phyloP scores from a whole-genome alignment of 192 early-diverging fungal species.

The Coemansia sp. region DNA sequence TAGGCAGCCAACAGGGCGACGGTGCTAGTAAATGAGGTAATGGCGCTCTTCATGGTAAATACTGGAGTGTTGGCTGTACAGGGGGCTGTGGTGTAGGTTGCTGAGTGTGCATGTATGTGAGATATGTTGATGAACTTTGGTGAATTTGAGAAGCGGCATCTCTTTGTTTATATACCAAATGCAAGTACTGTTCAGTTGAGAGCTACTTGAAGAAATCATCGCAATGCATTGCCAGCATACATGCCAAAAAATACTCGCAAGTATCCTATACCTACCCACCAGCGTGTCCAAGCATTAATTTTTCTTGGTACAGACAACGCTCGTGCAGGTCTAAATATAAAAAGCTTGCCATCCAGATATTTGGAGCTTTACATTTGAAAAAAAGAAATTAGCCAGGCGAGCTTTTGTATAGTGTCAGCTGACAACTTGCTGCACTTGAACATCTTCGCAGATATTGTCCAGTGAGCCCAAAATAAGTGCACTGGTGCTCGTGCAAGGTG shows the following conservation, averaged over 20 bases:
- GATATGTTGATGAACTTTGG: not conserved
- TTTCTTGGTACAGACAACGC: not conserved
- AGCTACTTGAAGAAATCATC: not conserved
- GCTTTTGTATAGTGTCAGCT: not conserved
- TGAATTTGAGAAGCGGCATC: not conserved
- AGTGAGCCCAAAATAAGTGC: not conserved
- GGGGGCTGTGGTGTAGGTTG: not conserved
- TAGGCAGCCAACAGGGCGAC: not conserved
- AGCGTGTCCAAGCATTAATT: not conserved
- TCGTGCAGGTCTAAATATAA: not conserved
- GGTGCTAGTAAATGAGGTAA: constrained; percentile 6
- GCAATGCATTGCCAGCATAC: not conserved
- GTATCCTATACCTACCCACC: not conserved
- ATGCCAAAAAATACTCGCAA: not conserved
- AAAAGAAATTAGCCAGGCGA: not conserved
- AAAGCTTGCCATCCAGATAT: not conserved
- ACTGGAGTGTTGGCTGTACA: not conserved
- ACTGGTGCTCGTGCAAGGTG: not conserved
- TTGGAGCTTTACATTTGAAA: not conserved
- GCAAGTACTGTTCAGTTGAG: not conserved
- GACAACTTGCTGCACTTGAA: not conserved
- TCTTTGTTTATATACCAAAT: not conserved
- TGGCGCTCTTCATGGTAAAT: constrained; percentile 5
- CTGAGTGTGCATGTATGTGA: not conserved
- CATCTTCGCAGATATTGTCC: not conserved